Base-by-base conservation (phyloP, 2,329 filamentous ascomycete genomes). In the Colletotrichum kahawae region DNA sequence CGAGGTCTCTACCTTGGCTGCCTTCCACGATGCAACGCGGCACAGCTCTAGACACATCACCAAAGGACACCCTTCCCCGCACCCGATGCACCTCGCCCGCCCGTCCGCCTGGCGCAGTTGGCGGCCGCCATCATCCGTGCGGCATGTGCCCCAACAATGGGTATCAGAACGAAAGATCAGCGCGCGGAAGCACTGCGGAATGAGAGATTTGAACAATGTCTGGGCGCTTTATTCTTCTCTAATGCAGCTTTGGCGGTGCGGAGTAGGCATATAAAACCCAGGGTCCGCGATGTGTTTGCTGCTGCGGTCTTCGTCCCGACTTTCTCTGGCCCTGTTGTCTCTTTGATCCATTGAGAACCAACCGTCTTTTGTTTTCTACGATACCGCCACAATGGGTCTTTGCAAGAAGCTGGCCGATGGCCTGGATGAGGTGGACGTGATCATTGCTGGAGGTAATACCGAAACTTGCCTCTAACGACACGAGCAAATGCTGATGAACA, bases 401-500 rank as follows among this genome's bases (percentile, higher is more conserved):
- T 77, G 77, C 59, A 78, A 34, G 14, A 79, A 75, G 33, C 66
- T 80, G n/a, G 70, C 71, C n/a, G 82, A 85, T 33, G 80, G 80
- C 14, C 77, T 86, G 21, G 72, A 83, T 43, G 87, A 88, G 76
- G 86, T 89, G 21, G 88, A 90, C 73, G 84, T 90, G 62, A 88
- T 90, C 74, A 85, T 90, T 70, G 87, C 86, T 5, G 88, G 88
- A 79, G 86, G 86, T 85, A 79, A 24, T n/a, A 65, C 21, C 43
- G 27, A 9, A 9, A 24, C 10, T 4, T 33, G 5, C 21, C 14
- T 9, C 7, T 14, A 2, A 31, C 0, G n/a, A 6, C 5, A 3
- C 18, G 14, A 21, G 16, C 16, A n/a, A n/a, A 3, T 43, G 43
- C 38, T 68, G 27, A 75, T 57, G 7, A 31, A 71, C 9, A 54